Evolutionary conservation across 2,329 filamentous ascomycete genomes (phyloP), one percentile per base, ranked within the genome.

Genomic region (Cladosporium austrohemisphaericum): DNA sequence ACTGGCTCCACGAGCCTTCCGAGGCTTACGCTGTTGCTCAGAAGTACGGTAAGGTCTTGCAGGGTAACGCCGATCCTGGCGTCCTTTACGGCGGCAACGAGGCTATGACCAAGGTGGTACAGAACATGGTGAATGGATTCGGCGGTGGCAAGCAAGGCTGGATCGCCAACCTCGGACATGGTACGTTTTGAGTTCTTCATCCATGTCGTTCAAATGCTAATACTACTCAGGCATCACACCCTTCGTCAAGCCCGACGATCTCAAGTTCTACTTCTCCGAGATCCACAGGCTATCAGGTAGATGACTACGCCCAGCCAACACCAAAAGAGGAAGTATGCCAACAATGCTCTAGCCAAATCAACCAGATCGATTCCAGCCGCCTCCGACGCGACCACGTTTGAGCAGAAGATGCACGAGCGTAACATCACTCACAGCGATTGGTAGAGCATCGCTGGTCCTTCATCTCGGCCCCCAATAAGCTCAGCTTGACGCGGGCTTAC

Each of bases 91-190:
- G 93, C 32, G 84, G 85, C 6, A 83, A 79, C 56, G 83, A 85
- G 55, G 81, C 84, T 36, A 97, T 98, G 57, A 93, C 89, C 3
- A 75, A 79, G 56, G 86, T 84, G 0, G 91, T 96, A 6, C 78
- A 92, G 69, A 76, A 84, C 38, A 95, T 96, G 86, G 88, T 95
- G 1, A 74, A 83, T 54, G 92, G 92, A 0, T 98, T 97, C 64
- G 77, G 78, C 52, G 83, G 84, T 54, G 86, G 85, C 48, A 92
- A 90, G 70, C 83, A 91, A 68, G 88, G 92, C 32, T 98, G 93
- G 92, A 97, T 98, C 60, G 89, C 88, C 40, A 98, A 98, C 67
- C 77, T 98, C 54, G 93, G 93, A 7, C 93, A 98, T 66, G 93
- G 93, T 88, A 78, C 63, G 82, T 69, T 11, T 32, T 29, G 7